A percentile compares a stretch with the other conserved stretches of the same genome.
Evolutionary conservation across 345 rosid species (phyloP).

Genomic region (Odontarrhena argentea): DNA sequence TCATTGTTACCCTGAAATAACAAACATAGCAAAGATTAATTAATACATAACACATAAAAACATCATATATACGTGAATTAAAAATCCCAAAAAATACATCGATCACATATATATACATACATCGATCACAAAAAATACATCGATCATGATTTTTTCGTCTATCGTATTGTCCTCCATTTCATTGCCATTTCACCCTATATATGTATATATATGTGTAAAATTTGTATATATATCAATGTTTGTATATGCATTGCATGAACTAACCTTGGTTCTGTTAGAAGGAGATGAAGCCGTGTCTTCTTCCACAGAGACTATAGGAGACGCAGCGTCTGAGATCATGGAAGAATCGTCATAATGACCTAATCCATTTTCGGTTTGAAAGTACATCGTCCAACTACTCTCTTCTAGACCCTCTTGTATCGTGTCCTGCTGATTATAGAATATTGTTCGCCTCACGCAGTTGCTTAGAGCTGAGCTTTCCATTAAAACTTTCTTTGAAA

Average conservation of each 20-base stretch:
- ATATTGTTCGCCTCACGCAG: slow-evolving; percentile 22
- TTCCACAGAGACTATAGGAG: slow-evolving; percentile 29
- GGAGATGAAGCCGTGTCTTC: slow-evolving; percentile 46
- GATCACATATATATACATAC: neutral
- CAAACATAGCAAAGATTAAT: neutral
- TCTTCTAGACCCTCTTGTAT: slow-evolving; percentile 34
- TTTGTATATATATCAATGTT: neutral
- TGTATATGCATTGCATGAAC: slow-evolving; percentile 3
- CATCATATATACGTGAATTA: neutral
- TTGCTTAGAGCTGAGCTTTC: slow-evolving; percentile 37
- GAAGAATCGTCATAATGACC: slow-evolving; percentile 35
- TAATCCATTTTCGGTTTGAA: slow-evolving; percentile 33
- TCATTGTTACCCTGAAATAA: slow-evolving; percentile 41
- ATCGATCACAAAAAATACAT: too few relatives aligned
- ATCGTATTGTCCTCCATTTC: too few relatives aligned
- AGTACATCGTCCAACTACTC: slow-evolving; percentile 44
- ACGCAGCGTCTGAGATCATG: slow-evolving; percentile 45
- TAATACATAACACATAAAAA: neutral
- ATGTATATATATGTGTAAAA: neutral
- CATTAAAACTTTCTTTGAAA: slow-evolving; percentile 29
- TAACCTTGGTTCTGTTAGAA: slow-evolving; percentile 41
- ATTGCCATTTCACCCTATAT: slow-evolving; percentile 1
- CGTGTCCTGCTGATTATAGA: slow-evolving; percentile 32
- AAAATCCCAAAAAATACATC: too few relatives aligned
- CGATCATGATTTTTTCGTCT: too few relatives aligned